phyloP scores from a whole-genome alignment of 495 filamentous ascomycete genomes.

The Penicillium nucicola region DNA sequence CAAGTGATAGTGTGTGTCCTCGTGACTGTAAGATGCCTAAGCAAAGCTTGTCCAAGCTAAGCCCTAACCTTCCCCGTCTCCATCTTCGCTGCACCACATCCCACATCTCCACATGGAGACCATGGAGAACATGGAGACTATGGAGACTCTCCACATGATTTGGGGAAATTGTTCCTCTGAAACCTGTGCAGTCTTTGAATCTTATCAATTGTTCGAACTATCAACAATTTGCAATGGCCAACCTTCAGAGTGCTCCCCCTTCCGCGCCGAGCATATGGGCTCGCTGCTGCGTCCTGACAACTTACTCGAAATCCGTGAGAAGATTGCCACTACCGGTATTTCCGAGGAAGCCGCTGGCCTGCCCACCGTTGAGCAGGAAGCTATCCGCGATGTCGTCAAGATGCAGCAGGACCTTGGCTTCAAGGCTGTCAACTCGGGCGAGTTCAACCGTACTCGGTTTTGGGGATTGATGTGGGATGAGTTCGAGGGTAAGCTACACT shows the following conservation, averaged over 20 bases:
- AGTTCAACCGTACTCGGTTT: conserved; percentile 54
- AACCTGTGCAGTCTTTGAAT: too few relatives aligned
- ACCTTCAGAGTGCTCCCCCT: conserved; percentile 49
- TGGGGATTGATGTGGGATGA: conserved; percentile 65
- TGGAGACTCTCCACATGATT: neutral
- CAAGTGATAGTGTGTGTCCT: too few relatives aligned
- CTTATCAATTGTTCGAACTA: too few relatives aligned
- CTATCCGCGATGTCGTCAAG: conserved; percentile 58
- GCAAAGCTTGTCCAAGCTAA: too few relatives aligned
- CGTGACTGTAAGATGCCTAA: too few relatives aligned
- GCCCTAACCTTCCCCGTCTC: too few relatives aligned
- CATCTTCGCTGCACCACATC: neutral
- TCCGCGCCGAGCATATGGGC: conserved; percentile 71
- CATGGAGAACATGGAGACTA: neutral
- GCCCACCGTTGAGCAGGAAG: conserved; percentile 50
- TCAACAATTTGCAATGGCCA: conserved; percentile 11
- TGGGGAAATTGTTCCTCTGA: too few relatives aligned
- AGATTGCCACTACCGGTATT: conserved; percentile 46
- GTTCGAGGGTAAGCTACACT: conserved; percentile 57
- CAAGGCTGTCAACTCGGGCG: conserved; percentile 63
- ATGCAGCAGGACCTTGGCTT: conserved; percentile 60
- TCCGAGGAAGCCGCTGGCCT: conserved; percentile 35
- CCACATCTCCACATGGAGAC: neutral
- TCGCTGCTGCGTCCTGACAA: conserved; percentile 63
- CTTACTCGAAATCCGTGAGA: conserved; percentile 54